Evolutionary conservation across 2,329 filamentous ascomycete genomes (phyloP).

Genomic region (Leptographium wingfieldii): DNA sequence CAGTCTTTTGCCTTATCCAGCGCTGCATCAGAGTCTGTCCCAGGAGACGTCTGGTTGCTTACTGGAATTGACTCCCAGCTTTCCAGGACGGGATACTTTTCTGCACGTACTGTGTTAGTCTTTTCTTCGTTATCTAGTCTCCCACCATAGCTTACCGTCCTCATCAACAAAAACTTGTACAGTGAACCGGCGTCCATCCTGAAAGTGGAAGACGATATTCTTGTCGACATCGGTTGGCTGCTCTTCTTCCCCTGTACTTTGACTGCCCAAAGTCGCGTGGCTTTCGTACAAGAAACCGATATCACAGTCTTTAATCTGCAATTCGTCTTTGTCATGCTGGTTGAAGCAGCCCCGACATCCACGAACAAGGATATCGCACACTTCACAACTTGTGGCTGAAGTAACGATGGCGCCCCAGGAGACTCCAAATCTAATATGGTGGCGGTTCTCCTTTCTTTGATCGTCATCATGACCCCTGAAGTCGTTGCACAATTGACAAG

Average conservation of each 20-base stretch:
- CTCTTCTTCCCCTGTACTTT: neutral
- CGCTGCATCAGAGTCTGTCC: neutral
- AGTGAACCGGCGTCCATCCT: neutral
- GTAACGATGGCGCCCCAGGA: neutral
- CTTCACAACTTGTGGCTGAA: neutral
- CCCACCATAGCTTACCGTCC: neutral
- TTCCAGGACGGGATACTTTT: neutral
- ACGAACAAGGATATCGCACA: neutral
- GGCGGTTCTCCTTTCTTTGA: neutral
- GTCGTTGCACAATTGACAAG: neutral
- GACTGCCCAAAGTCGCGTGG: neutral
- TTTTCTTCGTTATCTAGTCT: neutral
- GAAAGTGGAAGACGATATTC: neutral
- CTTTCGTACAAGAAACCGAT: neutral
- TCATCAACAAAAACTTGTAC: neutral
- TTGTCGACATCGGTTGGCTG: neutral
- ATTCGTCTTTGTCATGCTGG: neutral
- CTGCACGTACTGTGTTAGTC: neutral
- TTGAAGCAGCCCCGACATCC: neutral
- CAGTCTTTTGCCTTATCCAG: neutral
- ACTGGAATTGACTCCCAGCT: neutral
- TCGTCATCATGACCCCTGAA: neutral
- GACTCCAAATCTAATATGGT: neutral
- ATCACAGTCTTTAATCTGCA: neutral
- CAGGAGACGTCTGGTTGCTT: neutral